Evolutionary conservation across 73 alveolate species (phyloP).

Genomic region (Paramecium tetraurelia): DNA sequence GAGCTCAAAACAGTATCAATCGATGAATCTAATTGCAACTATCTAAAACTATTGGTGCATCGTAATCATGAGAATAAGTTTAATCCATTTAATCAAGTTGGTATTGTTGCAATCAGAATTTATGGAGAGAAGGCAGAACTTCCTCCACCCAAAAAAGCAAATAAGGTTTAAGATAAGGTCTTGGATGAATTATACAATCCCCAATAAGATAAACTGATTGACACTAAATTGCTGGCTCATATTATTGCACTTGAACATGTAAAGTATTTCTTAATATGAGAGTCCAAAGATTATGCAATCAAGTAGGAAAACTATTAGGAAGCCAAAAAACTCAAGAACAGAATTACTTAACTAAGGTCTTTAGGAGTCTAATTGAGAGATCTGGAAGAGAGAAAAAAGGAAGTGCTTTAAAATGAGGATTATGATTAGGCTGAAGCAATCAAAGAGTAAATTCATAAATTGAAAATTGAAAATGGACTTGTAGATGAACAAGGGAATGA

Average conservation of each 20-base stretch:
- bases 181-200: constrained; percentile 41
- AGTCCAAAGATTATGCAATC: constrained; percentile 60
- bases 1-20: constrained; percentile 70
- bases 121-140: constrained; percentile 50
- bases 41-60: constrained; percentile 56
- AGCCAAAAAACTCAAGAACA: constrained; percentile 50
- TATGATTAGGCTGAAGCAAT: constrained; percentile 40
- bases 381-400: constrained; percentile 55
- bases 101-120: constrained; percentile 50
- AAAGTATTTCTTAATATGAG: constrained; percentile 29
- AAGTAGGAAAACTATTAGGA: constrained; percentile 56
- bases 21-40: constrained; percentile 51
- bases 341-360: constrained; percentile 45
- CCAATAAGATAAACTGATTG: not conserved
- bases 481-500: constrained; percentile 9
- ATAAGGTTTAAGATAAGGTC: constrained; percentile 8
- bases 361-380: constrained; percentile 51
- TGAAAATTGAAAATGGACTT: constrained; percentile 22
- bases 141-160: constrained; percentile 41
- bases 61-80: constrained; percentile 62
- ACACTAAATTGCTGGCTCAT: not conserved
- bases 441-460: not conserved
- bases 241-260: constrained; percentile 47
- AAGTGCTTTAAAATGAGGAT: constrained; percentile 63
- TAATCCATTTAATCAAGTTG: constrained; percentile 65